Base-by-base conservation (phyloP, 306 rosid genomes). In the Delonix regia region DNA sequence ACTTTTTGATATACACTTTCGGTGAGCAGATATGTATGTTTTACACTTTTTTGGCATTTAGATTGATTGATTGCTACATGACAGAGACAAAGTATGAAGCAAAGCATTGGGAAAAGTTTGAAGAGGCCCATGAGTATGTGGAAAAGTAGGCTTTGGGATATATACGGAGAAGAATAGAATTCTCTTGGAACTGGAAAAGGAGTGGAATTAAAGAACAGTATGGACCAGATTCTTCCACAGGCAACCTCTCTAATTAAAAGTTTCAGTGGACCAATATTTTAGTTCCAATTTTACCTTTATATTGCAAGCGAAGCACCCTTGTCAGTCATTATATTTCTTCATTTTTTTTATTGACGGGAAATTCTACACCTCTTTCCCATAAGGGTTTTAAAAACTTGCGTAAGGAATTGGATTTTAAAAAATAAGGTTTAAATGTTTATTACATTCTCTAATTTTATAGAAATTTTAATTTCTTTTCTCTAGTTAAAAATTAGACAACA, bases 131-230 rank as follows among this genome's bases (percentile, higher is more conserved):
- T 25, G 48, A 13, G 28, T n/a, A 65, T 9, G 57, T 63, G 30
- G 78, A 65, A 74, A 81, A 75, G 75, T 81, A 71, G 51, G 83
- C 38, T 49, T 66, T 49, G 33, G 59, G 18, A 63, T 21, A 73
- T n/a, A n/a, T n/a, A n/a, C n/a, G n/a, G n/a, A n/a, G n/a, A n/a
- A n/a, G n/a, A n/a, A n/a, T n/a, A n/a, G n/a, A n/a, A n/a, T n/a
- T n/a, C n/a, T n/a, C n/a, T n/a, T n/a, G n/a, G n/a, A n/a, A n/a
- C n/a, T n/a, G n/a, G 66, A 81, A 84, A 82, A 88, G 45, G 86
- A 83, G 96, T 89, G 78, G 88, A 84, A 87, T 87, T 86, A 78
- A 89, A 87, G 91, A 79, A 87, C 89, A 83, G 86, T 77, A 83
- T 72, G 75, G 49, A 77, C 51, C 66, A 51, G 53, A 74, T 76